Evolutionary conservation across 495 filamentous ascomycete genomes (phyloP), one percentile per base, ranked within the genome.

Genomic region (Pyronema omphalodes): DNA sequence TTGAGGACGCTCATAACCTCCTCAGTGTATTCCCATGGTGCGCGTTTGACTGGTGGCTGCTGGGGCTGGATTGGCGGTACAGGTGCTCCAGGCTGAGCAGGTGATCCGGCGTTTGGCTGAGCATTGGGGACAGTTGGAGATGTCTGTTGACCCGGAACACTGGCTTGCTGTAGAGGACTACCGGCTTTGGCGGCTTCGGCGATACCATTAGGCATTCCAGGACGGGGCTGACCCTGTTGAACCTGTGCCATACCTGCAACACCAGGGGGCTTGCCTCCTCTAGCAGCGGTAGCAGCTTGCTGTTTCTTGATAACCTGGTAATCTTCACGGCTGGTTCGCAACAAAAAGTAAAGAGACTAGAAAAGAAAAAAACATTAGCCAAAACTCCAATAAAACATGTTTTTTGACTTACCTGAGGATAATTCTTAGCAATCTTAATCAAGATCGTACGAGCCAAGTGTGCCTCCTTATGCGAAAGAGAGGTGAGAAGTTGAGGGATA

Each of bases 1-100:
- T 96, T 95, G 45, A 99, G 77, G 33, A 82, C 80, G 36, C 84
- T 82, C 76, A 91, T 86, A 53, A 96, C 88, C 66, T 96, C 89
- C 54, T 99, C 93, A 0, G 85, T 85, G 60, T 88, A 80, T 63
- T 99, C 93, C 91, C 91, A 96, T 1, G 93, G 81, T 36, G 73
- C 80, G 66, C 85, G 86, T 69, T 86, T 85, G 54, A 71, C 56
- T 66, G 58, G 60, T 29, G 58, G 52, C 52, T 47, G 62, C 15
- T 14, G 60, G 60, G 63, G 61, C 53, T 71, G 66, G 14, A 14
- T 18, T 46, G 14, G 41, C 15, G 33, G 40, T 47, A 64, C 5
- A 29, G 23, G 23, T 5, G 23, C 23, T 63, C 70, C 75, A 37
- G 71, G 49, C 60, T 70, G 55, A 64, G 70, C 23, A 68, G 72